These are phyloP conservation scores for Candida insectorum DNA, from an alignment of 805 yeast species.

Conservation along the genomic window DNA sequence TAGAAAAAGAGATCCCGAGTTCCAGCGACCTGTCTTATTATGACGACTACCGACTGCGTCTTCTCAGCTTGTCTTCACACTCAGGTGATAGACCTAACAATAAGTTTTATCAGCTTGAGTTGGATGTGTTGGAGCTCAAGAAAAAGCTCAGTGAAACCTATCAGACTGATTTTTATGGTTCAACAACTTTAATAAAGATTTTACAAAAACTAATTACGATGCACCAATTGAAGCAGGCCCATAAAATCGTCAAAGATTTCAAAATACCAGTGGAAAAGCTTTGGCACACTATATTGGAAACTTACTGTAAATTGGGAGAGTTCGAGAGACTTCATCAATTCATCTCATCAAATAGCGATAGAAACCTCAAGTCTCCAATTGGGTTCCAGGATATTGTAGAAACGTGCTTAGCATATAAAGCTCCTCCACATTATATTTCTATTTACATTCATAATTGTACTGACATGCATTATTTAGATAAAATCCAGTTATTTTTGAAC, in stretches of 20 bases:
- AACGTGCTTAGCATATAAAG: conserved; percentile 46
- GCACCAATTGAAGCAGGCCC: conserved; percentile 36
- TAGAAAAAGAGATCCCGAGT: conserved; percentile 9
- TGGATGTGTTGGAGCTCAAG: conserved; percentile 29
- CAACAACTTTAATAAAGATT: conserved; percentile 23
- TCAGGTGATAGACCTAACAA: conserved; percentile 18
- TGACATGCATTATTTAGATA: conserved; percentile 41
- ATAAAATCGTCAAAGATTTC: conserved; percentile 30
- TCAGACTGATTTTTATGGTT: conserved; percentile 24
- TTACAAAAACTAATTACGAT: conserved; percentile 26
- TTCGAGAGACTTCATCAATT: conserved; percentile 35
- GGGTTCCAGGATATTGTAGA: conserved; percentile 66
- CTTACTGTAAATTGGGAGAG: conserved; percentile 23
- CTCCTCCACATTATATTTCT: conserved; percentile 58
- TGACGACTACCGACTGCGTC: conserved; percentile 21
- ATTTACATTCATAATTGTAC: conserved; percentile 54
- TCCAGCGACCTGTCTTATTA: conserved; percentile 9
- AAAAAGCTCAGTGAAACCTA: conserved; percentile 32
- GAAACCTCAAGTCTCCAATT: conserved; percentile 57
- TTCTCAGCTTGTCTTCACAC: conserved; percentile 19
- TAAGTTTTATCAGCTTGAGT: conserved; percentile 24
- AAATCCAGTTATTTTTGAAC: conserved; percentile 47
- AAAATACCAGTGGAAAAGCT: conserved; percentile 25
- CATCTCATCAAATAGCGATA: conserved; percentile 16
- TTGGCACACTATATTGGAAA: conserved; percentile 33